phyloP scores from a whole-genome alignment of 495 filamentous ascomycete genomes.

The Penicillium goetzii region DNA sequence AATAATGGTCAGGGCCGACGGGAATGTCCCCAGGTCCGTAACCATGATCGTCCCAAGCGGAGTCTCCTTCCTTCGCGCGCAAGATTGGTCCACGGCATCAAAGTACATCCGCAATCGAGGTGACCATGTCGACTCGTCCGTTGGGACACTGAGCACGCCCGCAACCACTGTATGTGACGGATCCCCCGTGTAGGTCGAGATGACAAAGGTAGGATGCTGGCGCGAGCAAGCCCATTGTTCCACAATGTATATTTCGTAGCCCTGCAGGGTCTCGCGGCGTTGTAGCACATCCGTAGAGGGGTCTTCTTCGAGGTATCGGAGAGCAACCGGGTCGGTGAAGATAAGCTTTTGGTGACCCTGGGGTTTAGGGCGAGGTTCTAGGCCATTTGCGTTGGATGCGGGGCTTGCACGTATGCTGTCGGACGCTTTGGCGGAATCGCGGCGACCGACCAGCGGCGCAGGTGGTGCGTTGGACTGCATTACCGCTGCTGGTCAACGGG shows the following conservation, averaged over 20 bases:
- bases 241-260: constrained; percentile 93
- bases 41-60: constrained; percentile 85
- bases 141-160: constrained; percentile 82
- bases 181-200: constrained; percentile 92
- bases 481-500: constrained; percentile 10
- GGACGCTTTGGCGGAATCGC: constrained; percentile 31
- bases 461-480: constrained; percentile 34
- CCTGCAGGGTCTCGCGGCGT: constrained; percentile 66
- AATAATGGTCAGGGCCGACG: constrained; percentile 86
- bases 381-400: constrained; percentile 24
- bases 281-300: constrained; percentile 74
- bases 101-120: constrained; percentile 80
- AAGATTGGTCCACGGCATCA: constrained; percentile 77
- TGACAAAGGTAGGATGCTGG: constrained; percentile 85
- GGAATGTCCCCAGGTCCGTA: constrained; percentile 88
- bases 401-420: constrained; percentile 33
- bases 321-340: constrained; percentile 74
- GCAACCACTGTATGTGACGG: constrained; percentile 73
- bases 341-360: constrained; percentile 59
- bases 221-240: constrained; percentile 98
- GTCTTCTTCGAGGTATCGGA: constrained; percentile 89
- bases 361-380: constrained; percentile 33
- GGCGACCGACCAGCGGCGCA: constrained; percentile 23
- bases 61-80: constrained; percentile 82
- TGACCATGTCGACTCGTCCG: constrained; percentile 81